Percentiles rank a stretch among this genome's conserved stretches.
phyloP scores from a whole-genome alignment of 129 eudicot species.

The Tagetes erecta region DNA sequence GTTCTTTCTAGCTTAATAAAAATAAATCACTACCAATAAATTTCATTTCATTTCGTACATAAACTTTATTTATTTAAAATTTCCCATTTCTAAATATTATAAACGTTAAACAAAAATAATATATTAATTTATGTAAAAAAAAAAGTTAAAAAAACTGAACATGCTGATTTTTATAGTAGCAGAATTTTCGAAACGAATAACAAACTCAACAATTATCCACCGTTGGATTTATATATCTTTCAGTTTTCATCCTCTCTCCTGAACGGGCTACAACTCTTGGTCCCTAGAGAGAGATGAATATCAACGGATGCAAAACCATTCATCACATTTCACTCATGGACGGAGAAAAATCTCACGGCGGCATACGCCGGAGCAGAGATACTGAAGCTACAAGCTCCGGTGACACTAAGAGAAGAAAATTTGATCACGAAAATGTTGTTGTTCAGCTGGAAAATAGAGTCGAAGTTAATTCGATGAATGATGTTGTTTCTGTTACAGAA shows the following conservation, averaged over 20 bases:
- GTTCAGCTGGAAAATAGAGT: constrained; percentile 25
- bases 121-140: neutral
- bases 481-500: constrained; percentile 34
- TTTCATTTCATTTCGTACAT: too few species aligned
- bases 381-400: constrained; percentile 32
- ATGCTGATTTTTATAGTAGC: neutral
- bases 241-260: constrained; percentile 33
- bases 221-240: constrained; percentile 44
- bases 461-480: constrained; percentile 16
- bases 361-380: constrained; percentile 26
- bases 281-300: constrained; percentile 29
- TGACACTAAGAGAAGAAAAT: constrained; percentile 37
- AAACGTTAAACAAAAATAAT: neutral
- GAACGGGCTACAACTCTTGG: constrained; percentile 28
- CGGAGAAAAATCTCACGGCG: constrained; percentile 25
- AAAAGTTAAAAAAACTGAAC: neutral
- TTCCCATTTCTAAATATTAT: too few species aligned
- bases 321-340: constrained; percentile 32
- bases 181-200: constrained; percentile 40
- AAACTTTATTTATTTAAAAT: too few species aligned
- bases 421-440: constrained; percentile 12
- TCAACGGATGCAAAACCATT: constrained; percentile 26
- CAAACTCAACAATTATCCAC: constrained; percentile 47
- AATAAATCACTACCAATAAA: too few species aligned
- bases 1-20: too few species aligned